phyloP scores from a whole-genome alignment of 2,329 filamentous ascomycete species.

The Paramyrothecium sp. region DNA sequence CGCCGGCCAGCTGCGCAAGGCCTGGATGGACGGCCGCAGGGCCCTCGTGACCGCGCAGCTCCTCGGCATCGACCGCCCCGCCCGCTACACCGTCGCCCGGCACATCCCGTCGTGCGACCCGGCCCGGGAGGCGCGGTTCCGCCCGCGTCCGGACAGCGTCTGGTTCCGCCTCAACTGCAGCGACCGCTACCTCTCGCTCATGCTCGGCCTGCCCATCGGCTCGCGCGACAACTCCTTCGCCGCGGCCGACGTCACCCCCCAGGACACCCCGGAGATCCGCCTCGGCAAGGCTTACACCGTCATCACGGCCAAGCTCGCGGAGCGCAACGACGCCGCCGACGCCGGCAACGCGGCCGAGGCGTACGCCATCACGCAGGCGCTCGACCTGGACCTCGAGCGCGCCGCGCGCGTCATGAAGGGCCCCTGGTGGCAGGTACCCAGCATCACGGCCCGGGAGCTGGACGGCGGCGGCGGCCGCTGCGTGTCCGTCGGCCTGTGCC shows the following conservation, averaged over 20 bases:
- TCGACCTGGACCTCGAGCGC: conserved; percentile 46
- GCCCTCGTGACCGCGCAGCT: conserved; percentile 50
- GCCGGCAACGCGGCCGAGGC: conserved; percentile 27
- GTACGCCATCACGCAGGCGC: conserved; percentile 38
- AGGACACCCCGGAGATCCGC: conserved; percentile 35
- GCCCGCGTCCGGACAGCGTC: conserved; percentile 24
- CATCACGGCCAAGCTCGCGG: conserved; percentile 42
- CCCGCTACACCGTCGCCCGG: conserved; percentile 17
- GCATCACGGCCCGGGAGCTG: conserved; percentile 10
- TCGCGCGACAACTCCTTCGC: conserved; percentile 38
- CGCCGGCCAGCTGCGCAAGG: conserved; percentile 50
- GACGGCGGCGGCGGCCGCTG: no score
- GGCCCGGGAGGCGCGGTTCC: conserved; percentile 25
- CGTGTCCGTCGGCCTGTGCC: not conserved
- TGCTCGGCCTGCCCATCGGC: conserved; percentile 48
- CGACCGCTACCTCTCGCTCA: conserved; percentile 50
- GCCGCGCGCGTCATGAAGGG: conserved; percentile 38
- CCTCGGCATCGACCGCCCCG: conserved; percentile 42
- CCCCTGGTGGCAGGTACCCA: conserved; percentile 47
- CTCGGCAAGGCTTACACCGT: conserved; percentile 44
- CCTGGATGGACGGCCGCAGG: conserved; percentile 51
- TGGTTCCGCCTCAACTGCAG: conserved; percentile 50
- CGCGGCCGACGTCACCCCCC: conserved; percentile 19
- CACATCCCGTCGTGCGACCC: conserved; percentile 35
- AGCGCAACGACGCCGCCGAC: conserved; percentile 38